A percentile compares a stretch with the other conserved stretches of the same genome.
phyloP scores from a whole-genome alignment of 345 rosid species.

The Kandelia obovata region DNA sequence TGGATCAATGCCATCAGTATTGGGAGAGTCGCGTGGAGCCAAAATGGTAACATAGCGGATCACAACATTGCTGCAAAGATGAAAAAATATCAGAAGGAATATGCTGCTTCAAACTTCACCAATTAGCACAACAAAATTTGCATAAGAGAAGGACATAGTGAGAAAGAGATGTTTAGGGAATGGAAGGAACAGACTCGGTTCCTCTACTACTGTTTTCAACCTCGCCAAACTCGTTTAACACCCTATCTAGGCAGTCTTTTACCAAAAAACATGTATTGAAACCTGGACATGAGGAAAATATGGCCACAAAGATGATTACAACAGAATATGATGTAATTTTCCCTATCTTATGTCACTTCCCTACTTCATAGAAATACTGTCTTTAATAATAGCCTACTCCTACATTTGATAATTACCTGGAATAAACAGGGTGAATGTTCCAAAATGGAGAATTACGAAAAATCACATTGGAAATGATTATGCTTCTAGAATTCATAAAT shows the following conservation, averaged over 20 bases:
- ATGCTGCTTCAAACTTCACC: background rate
- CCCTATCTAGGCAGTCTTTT: too few relatives aligned
- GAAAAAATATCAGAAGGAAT: constrained; percentile 4
- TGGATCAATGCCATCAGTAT: constrained; percentile 97
- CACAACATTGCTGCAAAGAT: constrained; percentile 62
- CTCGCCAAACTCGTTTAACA: too few relatives aligned
- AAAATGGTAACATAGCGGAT: constrained; percentile 74
- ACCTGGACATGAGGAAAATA: too few relatives aligned
- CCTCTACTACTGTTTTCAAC: too few relatives aligned
- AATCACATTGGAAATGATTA: constrained; percentile 77
- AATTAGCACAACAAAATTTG: background rate
- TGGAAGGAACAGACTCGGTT: too few relatives aligned
- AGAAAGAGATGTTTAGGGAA: background rate
- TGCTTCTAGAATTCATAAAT: constrained; percentile 60
- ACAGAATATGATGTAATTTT: too few relatives aligned
- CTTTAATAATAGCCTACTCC: background rate
- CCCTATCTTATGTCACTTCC: background rate
- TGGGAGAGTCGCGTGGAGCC: constrained; percentile 89
- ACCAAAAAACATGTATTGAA: too few relatives aligned
- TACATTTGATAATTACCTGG: constrained; percentile 47
- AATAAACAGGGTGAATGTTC: constrained; percentile 95
- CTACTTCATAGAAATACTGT: background rate
- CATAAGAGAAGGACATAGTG: background rate
- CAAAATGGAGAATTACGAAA: constrained; percentile 87
- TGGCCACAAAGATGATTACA: too few relatives aligned